phyloP scores from a whole-genome alignment of 2,329 filamentous ascomycete genomes.

The Cyphellophora attinorum region DNA sequence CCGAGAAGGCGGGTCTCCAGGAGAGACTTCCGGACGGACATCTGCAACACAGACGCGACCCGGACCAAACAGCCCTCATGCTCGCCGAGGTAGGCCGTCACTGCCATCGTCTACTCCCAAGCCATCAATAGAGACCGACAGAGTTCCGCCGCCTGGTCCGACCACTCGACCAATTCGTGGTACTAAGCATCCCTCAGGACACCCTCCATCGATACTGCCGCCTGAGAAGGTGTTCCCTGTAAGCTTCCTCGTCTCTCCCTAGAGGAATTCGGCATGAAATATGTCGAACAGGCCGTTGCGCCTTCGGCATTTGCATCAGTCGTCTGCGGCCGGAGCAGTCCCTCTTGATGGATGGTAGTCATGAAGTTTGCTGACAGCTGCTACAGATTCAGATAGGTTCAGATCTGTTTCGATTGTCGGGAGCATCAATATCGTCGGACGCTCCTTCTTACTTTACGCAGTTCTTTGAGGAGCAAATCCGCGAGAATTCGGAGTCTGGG shows the following conservation, averaged over 20 bases:
- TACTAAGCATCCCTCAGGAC: slow-evolving; percentile 13
- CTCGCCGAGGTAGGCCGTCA: neutral
- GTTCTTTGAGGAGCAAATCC: slow-evolving; percentile 79
- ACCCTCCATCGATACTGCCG: slow-evolving; percentile 31
- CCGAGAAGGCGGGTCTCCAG: slow-evolving; percentile 13
- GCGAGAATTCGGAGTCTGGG: slow-evolving; percentile 50
- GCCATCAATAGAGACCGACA: neutral
- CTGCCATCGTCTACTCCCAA: neutral
- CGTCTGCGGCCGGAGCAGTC: too few relatives aligned
- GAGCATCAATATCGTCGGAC: slow-evolving; percentile 62
- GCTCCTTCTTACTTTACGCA: slow-evolving; percentile 92
- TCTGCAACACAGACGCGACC: too few relatives aligned
- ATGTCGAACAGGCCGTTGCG: too few relatives aligned
- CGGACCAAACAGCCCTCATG: slow-evolving; percentile 1
- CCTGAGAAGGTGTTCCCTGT: slow-evolving; percentile 57
- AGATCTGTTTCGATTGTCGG: slow-evolving; percentile 58
- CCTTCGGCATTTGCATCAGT: too few relatives aligned
- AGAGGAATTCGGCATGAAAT: too few relatives aligned
- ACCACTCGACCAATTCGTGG: slow-evolving; percentile 6
- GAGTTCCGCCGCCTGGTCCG: neutral
- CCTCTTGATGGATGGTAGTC: too few relatives aligned
- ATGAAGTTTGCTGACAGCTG: too few relatives aligned
- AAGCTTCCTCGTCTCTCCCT: too few relatives aligned
- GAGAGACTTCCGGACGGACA: too few relatives aligned
- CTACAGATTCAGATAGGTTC: slow-evolving; percentile 62